These are phyloP conservation scores for Puccinia hordei DNA, from an alignment of 1,284 basidiomycete species.

Conservation along the genomic window DNA sequence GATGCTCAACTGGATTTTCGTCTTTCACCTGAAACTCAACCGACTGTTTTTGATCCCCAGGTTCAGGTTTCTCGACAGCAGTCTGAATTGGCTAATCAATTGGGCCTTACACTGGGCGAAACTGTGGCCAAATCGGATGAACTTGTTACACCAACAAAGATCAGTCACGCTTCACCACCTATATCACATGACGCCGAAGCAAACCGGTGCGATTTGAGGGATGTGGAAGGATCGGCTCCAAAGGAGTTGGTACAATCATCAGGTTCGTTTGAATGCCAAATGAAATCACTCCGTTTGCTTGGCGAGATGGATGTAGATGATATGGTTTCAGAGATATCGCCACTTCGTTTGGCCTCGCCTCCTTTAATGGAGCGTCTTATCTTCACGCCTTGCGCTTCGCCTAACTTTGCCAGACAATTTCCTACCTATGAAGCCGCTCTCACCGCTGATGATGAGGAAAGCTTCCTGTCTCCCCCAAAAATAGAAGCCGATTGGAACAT, in stretches of 20 bases:
- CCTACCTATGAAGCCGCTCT: constrained; percentile 22
- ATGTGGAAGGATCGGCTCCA: neutral
- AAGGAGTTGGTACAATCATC: constrained; percentile 2
- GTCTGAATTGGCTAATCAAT: neutral
- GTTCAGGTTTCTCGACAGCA: neutral
- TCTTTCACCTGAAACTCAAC: neutral
- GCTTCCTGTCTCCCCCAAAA: neutral
- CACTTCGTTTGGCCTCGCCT: constrained; percentile 33
- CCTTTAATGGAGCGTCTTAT: constrained; percentile 28
- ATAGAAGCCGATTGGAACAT: constrained; percentile 29
- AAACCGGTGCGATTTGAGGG: neutral
- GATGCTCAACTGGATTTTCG: neutral
- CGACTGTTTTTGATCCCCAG: neutral
- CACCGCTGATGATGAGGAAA: constrained; percentile 1
- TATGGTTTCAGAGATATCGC: constrained; percentile 30
- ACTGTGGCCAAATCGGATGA: neutral
- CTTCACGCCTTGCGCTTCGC: constrained; percentile 13
- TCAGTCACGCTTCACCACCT: neutral
- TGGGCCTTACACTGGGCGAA: constrained; percentile 16
- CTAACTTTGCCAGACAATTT: constrained; percentile 29
- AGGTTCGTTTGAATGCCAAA: constrained; percentile 24
- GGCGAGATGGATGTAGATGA: constrained; percentile 18
- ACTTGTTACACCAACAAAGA: neutral
- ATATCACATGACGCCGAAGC: neutral
- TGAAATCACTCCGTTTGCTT: constrained; percentile 3